Base-by-base conservation (phyloP, 306 rosid genomes). In the Ammopiptanthus mongolicus region DNA sequence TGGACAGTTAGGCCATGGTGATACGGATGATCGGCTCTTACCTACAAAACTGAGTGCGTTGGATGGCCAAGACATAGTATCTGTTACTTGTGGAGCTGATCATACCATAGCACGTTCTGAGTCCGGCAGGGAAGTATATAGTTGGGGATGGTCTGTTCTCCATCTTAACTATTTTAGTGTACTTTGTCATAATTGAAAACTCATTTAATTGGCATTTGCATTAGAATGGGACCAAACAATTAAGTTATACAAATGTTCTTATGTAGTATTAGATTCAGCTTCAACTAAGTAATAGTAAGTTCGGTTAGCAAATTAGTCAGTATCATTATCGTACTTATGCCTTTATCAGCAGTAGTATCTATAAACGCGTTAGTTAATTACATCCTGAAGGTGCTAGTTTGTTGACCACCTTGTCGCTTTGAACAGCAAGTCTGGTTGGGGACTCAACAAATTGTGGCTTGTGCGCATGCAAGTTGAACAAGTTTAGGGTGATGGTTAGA, bases 1-100 rank as follows among this genome's bases (percentile, higher is more conserved):
- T 69, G 98, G 98, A 17, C 98, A 95, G 71, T 82, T 95, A 76
- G 98, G 98, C 56, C 96, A 86, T 78, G 98, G 97, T 34, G 97
- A 95, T 78, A 89, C 97, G 0, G 93, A 86, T 28, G 98, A 95
- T 77, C 78, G 93, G 63, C 82, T 77, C 69, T 53, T 74, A 5
- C 97, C 98, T 0, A 91, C 93, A 29, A 91, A 84, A 56, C 69
- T 91, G 60, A 91, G 91, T 33, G 91, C 91, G 8, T 74, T 95
- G 86, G 92, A 91, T 76, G 96, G 72, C 63, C 96, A 72, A 41
- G 88, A 91, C 12, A 86, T 91, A 53, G 86, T 75, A 21, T 86
- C 89, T 52, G 84, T 95, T 78, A 83, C 91, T 77, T 95, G 97
- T 81, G 98, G 98, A 74, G 98, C 98, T 76, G 98, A 95, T 84